Conservation (phyloP, 23 red algal genomes). For the Gracilaria vermiculophylla region DNA sequence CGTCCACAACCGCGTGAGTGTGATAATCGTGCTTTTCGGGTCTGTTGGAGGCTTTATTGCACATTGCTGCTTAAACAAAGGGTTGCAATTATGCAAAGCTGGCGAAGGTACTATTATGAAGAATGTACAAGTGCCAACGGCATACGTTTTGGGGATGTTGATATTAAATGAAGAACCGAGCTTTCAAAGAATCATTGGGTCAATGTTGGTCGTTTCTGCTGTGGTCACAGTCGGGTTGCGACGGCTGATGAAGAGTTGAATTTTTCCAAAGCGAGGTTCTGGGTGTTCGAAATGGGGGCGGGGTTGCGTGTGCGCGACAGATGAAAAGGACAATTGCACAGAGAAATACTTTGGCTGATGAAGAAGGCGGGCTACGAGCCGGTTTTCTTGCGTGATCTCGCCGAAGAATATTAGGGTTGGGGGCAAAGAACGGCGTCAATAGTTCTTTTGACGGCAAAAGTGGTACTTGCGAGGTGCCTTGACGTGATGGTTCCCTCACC, state of each 20-base stretch:
- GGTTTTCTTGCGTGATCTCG: background rate
- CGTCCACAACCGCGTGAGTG: background rate
- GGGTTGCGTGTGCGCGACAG: no score
- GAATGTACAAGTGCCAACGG: conserved; percentile 4
- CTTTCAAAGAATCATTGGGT: background rate
- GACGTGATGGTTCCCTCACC: background rate
- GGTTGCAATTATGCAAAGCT: conserved; percentile 11
- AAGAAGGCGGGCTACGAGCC: background rate
- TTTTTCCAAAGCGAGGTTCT: background rate
- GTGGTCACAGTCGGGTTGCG: conserved; percentile 8
- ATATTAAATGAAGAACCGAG: conserved; percentile 2
- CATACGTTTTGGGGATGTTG: conserved; percentile 15
- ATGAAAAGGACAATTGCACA: no score
- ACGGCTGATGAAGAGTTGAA: background rate
- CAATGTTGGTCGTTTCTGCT: background rate
- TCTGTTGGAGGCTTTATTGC: background rate
- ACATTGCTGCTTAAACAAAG: conserved; percentile 22
- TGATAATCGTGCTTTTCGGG: background rate
- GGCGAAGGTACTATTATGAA: conserved; percentile 1
- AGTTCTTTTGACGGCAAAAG: background rate
- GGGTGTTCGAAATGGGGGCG: no score
- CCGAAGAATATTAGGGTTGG: background rate
- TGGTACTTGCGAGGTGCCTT: background rate
- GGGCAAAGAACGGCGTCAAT: background rate
- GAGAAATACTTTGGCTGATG: background rate